Evolutionary conservation across 192 early-diverging fungal genomes (phyloP).

Genomic region (Linnemannia hyalina): DNA sequence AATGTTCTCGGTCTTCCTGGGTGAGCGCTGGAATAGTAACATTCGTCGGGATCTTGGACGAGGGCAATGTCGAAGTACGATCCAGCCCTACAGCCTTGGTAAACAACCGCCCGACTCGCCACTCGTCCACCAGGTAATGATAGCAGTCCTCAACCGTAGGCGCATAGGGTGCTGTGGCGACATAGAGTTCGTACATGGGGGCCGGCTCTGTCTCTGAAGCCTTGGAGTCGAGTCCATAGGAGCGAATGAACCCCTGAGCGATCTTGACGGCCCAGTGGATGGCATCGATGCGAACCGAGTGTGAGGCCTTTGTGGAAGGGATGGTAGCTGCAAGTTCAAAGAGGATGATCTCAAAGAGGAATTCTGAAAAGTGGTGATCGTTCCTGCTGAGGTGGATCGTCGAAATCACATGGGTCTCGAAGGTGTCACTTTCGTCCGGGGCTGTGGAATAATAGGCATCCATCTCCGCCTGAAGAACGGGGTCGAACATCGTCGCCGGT

Average conservation of each 20-base stretch:
- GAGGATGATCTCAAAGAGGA: slow-evolving; percentile 50
- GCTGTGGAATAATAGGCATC: background rate
- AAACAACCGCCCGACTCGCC: slow-evolving; percentile 28
- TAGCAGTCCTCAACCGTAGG: slow-evolving; percentile 11
- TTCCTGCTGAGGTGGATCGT: slow-evolving; percentile 23
- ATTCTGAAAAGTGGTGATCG: slow-evolving; percentile 36
- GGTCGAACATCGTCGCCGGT: background rate
- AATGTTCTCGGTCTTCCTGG: slow-evolving; percentile 31
- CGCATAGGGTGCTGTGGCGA: slow-evolving; percentile 36
- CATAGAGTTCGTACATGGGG: slow-evolving; percentile 12
- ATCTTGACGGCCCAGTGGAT: slow-evolving; percentile 4
- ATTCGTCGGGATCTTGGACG: background rate
- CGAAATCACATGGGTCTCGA: slow-evolving; percentile 10
- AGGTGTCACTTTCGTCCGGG: slow-evolving; percentile 1
- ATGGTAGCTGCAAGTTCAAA: slow-evolving; percentile 32
- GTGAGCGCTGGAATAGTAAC: slow-evolving; percentile 14
- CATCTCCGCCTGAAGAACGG: slow-evolving; percentile 5
- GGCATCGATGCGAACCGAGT: background rate
- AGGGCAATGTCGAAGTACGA: background rate
- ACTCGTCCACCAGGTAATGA: slow-evolving; percentile 28
- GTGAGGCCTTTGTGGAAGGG: background rate
- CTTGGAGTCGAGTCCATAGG: background rate
- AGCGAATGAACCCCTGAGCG: slow-evolving; percentile 6
- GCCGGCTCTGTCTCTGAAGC: background rate
- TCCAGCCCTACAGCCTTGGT: slow-evolving; percentile 19